A percentile compares a stretch with the other conserved stretches of the same genome.
Conservation (phyloP, 2,329 filamentous ascomycete species). For the Ophiocordyceps sinensis region DNA sequence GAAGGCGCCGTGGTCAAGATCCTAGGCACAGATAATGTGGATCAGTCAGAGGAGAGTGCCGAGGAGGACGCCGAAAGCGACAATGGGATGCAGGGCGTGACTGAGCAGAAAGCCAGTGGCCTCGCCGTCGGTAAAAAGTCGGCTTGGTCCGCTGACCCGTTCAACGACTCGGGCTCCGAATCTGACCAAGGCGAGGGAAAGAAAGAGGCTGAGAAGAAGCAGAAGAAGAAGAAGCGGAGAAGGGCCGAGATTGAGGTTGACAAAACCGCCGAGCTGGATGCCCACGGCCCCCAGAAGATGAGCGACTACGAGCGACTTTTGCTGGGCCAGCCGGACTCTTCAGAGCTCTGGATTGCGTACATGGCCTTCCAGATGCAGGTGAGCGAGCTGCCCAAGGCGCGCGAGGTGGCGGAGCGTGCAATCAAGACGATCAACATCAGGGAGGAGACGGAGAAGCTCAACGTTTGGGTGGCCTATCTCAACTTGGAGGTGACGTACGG, state of each 20-base stretch:
- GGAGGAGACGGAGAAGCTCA: constrained; percentile 84
- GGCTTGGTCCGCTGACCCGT: constrained; percentile 67
- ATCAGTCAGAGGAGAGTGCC: constrained; percentile 24
- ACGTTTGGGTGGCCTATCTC: constrained; percentile 87
- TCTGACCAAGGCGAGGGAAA: constrained; percentile 23
- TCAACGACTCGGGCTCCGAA: constrained; percentile 44
- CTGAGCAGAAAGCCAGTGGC: constrained; percentile 15
- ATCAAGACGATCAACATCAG: constrained; percentile 82
- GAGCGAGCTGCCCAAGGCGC: constrained; percentile 75
- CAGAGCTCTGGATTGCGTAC: constrained; percentile 85
- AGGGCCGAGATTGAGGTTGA: constrained; percentile 73
- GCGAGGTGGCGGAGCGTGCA: constrained; percentile 80
- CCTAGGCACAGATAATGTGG: constrained; percentile 29
- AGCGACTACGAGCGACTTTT: constrained; percentile 91
- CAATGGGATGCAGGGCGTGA: constrained; percentile 18
- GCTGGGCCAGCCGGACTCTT: constrained; percentile 85
- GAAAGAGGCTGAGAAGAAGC: constrained; percentile 16
- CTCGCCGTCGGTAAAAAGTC: constrained; percentile 56
- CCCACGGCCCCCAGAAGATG: constrained; percentile 72
- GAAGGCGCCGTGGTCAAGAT: constrained; percentile 25
- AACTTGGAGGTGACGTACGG: constrained; percentile 91
- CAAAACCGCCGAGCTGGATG: constrained; percentile 81
- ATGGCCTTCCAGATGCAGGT: constrained; percentile 98
- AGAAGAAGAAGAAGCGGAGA: constrained; percentile 52
- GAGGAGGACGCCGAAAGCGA: constrained; percentile 16